These are phyloP conservation scores for Litchi chinensis DNA, from an alignment of 345 rosid species.

Conservation along the genomic window DNA sequence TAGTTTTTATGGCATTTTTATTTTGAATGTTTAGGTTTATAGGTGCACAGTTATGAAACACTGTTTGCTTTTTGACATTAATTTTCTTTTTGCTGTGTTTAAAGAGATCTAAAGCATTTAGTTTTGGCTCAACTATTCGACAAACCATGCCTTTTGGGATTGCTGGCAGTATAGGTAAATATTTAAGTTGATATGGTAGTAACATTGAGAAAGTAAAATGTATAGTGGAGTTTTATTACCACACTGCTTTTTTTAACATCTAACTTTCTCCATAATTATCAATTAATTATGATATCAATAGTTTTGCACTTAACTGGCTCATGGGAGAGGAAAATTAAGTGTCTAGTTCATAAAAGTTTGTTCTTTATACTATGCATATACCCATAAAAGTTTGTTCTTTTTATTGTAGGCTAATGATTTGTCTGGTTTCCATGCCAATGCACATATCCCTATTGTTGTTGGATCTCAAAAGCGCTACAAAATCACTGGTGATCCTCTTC, in stretches of 20 bases:
- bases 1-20: no score
- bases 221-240: no score
- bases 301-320: no score
- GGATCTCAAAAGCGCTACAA: constrained; percentile 58
- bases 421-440: constrained; percentile 54
- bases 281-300: no score
- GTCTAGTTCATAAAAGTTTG: no score
- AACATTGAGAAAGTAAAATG: no score
- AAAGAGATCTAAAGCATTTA: constrained; percentile 56
- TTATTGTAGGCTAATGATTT: constrained; percentile 46
- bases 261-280: no score
- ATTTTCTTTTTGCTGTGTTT: constrained; percentile 9
- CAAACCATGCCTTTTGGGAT: constrained; percentile 60
- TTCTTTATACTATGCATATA: neutral
- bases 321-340: no score
- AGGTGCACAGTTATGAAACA: neutral
- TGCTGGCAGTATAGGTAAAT: constrained; percentile 50
- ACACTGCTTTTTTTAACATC: no score
- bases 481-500: constrained; percentile 53
- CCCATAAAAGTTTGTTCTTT: neutral
- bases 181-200: neutral
- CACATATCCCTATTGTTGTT: constrained; percentile 51
- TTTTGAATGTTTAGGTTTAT: neutral
- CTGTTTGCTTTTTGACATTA: constrained; percentile 3
- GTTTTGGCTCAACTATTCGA: constrained; percentile 59